Evolutionary conservation across 2,329 filamentous ascomycete genomes (phyloP).

Genomic region (Lachnellula hyalina): DNA sequence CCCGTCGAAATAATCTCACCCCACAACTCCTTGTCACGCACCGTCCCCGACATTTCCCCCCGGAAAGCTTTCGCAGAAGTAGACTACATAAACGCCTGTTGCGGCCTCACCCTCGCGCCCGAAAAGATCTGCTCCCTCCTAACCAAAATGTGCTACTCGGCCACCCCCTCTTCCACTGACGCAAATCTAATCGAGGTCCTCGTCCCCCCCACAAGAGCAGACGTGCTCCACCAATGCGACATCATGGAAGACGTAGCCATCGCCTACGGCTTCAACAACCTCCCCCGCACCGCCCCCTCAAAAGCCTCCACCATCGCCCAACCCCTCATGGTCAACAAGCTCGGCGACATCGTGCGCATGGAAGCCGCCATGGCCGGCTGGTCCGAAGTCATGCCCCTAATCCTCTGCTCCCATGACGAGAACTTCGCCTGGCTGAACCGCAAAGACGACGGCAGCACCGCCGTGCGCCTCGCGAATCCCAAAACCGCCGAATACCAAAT

Average conservation of each 20-base stretch:
- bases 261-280: slow-evolving; percentile 94
- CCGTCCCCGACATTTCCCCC: slow-evolving; percentile 75
- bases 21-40: slow-evolving; percentile 78
- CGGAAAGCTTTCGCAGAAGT: slow-evolving; percentile 76
- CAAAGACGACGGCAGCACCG: slow-evolving; percentile 76
- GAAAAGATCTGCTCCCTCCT: slow-evolving; percentile 74
- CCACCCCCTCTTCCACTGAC: slow-evolving; percentile 65
- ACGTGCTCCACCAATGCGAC: slow-evolving; percentile 93
- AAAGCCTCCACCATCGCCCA: slow-evolving; percentile 82
- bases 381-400: slow-evolving; percentile 93
- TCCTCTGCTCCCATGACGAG: slow-evolving; percentile 95
- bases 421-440: slow-evolving; percentile 96
- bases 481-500: slow-evolving; percentile 94
- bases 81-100: slow-evolving; percentile 90
- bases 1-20: slow-evolving; percentile 87
- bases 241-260: slow-evolving; percentile 99
- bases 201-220: slow-evolving; percentile 83
- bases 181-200: slow-evolving; percentile 72
- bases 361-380: slow-evolving; percentile 93
- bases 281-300: slow-evolving; percentile 80
- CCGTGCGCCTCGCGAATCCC: slow-evolving; percentile 81
- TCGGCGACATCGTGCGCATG: slow-evolving; percentile 81
- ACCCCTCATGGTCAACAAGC: slow-evolving; percentile 87
- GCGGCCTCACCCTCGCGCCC: slow-evolving; percentile 71
- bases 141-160: slow-evolving; percentile 83